Evolutionary conservation across 2,329 filamentous ascomycete genomes (phyloP).

Genomic region (Aquanectria penicillioides): DNA sequence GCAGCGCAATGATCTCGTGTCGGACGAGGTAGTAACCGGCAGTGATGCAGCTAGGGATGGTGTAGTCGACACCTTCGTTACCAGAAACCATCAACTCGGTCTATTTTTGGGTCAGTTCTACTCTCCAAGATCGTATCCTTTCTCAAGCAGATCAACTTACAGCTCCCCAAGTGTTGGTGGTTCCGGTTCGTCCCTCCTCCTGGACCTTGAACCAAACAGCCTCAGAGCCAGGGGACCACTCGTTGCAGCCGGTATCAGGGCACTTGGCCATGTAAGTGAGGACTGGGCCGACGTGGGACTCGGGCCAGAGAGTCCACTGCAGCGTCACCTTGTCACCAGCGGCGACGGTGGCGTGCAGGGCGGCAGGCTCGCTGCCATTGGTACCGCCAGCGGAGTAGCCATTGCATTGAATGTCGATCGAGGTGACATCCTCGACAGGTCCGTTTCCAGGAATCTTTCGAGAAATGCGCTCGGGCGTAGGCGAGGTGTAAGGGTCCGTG

Average conservation of each 20-base stretch:
- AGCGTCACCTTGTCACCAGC: constrained; percentile 65
- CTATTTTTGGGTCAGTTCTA: constrained; percentile 33
- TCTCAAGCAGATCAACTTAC: constrained; percentile 40
- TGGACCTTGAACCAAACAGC: constrained; percentile 68
- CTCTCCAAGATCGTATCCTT: not conserved
- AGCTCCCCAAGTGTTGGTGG: constrained; percentile 58
- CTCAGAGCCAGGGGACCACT: constrained; percentile 57
- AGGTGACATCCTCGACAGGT: constrained; percentile 62
- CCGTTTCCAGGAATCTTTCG: constrained; percentile 67
- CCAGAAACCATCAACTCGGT: constrained; percentile 57
- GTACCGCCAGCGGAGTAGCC: constrained; percentile 60
- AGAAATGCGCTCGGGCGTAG: constrained; percentile 62
- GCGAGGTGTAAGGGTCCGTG: constrained; percentile 56
- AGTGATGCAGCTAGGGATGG: constrained; percentile 62
- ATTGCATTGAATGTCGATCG: constrained; percentile 66
- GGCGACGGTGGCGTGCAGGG: constrained; percentile 62
- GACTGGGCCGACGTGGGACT: constrained; percentile 62
- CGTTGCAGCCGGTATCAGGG: constrained; percentile 60
- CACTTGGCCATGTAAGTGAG: constrained; percentile 71
- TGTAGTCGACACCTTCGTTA: constrained; percentile 58
- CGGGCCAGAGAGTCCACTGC: constrained; percentile 63
- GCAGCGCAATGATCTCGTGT: constrained; percentile 67
- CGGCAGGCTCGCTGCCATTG: constrained; percentile 60
- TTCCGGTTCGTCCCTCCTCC: constrained; percentile 60
- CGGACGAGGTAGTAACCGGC: constrained; percentile 67